A percentile compares a stretch with the other conserved stretches of the same genome.
phyloP scores from a whole-genome alignment of 2,329 filamentous ascomycete species.

The Colletotrichum eremochloae region DNA sequence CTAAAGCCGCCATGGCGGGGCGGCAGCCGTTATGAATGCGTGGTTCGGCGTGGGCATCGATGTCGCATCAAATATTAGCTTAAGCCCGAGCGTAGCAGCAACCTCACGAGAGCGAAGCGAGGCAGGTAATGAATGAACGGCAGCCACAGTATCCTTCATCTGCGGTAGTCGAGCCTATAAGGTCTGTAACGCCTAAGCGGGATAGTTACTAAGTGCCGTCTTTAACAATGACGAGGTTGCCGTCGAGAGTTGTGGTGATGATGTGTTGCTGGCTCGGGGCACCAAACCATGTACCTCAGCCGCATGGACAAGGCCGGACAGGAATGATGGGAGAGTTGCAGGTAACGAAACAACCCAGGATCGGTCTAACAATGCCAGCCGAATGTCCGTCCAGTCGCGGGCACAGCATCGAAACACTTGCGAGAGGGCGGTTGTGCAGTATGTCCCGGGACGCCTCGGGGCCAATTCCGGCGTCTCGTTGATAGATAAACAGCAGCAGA shows the following conservation, averaged over 20 bases:
- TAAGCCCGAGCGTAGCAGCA: not conserved
- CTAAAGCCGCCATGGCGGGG: not conserved
- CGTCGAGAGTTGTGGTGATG: not conserved
- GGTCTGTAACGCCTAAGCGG: conserved; percentile 3
- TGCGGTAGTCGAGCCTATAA: not conserved
- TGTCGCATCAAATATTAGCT: conserved; percentile 9
- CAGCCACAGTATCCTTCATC: conserved; percentile 5
- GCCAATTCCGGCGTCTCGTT: too few species aligned
- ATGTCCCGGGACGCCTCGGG: too few species aligned
- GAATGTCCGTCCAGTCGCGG: conserved; percentile 2
- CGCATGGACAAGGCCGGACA: not conserved
- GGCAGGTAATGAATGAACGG: not conserved
- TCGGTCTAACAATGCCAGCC: conserved; percentile 18
- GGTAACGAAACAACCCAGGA: too few species aligned
- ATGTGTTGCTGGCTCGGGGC: not conserved
- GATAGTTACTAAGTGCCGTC: not conserved
- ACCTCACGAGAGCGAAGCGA: not conserved
- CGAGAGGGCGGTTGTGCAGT: not conserved
- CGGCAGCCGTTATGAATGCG: conserved; percentile 18
- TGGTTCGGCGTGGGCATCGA: conserved; percentile 6
- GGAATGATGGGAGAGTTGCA: too few species aligned
- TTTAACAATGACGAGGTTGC: not conserved
- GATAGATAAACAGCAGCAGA: not conserved
- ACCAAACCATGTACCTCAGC: not conserved
- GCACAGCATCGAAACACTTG: not conserved